Evolutionary conservation across 768 basidiomycete species (phyloP).

Genomic region (Astraeus odoratus): DNA sequence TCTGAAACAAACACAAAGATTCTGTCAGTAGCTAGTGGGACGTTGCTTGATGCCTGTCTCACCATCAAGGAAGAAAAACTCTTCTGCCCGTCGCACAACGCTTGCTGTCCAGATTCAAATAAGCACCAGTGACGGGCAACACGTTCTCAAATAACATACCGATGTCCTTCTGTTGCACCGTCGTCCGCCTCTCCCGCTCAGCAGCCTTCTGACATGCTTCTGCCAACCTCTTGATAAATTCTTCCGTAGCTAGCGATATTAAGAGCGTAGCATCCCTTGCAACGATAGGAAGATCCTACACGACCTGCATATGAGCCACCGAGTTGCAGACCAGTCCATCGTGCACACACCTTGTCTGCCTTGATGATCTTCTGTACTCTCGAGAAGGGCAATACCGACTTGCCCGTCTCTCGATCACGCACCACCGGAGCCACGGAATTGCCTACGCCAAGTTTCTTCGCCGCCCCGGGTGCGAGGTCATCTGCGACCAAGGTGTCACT

Average conservation of each 20-base stretch:
- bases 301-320: neutral
- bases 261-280: conserved; percentile 74
- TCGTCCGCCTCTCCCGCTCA: conserved; percentile 62
- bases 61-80: conserved; percentile 79
- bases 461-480: neutral
- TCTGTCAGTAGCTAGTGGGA: neutral
- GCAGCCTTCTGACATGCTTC: conserved; percentile 69
- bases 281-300: conserved; percentile 67
- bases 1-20: conserved; percentile 30
- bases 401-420: conserved; percentile 46
- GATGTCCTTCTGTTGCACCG: conserved; percentile 73
- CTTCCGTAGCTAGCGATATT: conserved; percentile 80
- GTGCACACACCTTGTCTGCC: conserved; percentile 62
- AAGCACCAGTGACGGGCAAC: neutral
- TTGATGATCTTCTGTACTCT: conserved; percentile 82
- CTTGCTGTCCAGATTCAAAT: conserved; percentile 36
- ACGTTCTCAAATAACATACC: conserved; percentile 38
- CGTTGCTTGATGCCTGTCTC: conserved; percentile 2
- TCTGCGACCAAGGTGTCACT: neutral
- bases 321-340: neutral
- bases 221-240: conserved; percentile 73
- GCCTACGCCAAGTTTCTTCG: neutral
- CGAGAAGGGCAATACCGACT: conserved; percentile 66
- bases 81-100: conserved; percentile 60
- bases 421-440: neutral